Evolutionary conservation across 768 basidiomycete species (phyloP), one percentile per base, ranked within the genome.

Genomic region (Kwoniella botswanensis): DNA sequence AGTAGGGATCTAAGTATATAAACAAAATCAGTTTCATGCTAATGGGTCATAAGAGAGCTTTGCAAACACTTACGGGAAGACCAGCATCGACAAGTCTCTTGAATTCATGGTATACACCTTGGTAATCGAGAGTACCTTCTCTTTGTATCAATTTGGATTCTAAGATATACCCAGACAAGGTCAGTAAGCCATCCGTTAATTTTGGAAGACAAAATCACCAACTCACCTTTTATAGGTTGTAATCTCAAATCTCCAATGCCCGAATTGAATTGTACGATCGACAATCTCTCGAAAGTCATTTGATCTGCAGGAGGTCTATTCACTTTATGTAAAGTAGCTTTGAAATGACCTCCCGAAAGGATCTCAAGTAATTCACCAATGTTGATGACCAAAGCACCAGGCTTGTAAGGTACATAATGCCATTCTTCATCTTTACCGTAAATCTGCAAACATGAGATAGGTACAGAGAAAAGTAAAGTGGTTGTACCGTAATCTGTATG

Each of bases 21-120:
- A 35, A 7, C 35, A 35, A 4, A 35, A 35, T 35, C 6, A 35
- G 35, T 7, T 4, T 1, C 4, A 35, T 35, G 35, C 6, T 6
- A 7, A 35, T 35, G 6, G 35, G 35, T 7, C 3, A 35, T 35
- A 7, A 35, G 1, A 0, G 6, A 35, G 35, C 1, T 35, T 35
- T 35, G 35, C 35, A 35, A 6, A 35, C 35, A 73, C 76, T 46
- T 44, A 80, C 73, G 22, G 81, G 79, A 13, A 80, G 64, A 53
- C 81, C 81, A n/a, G 62, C 55, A 21, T 77, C 75, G 56, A 76
- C 72, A 43, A 80, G 56, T 24, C 52, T 13, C 64, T 79, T 79
- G 75, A 80, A 82, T 67, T 82, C 81, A 22, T 73, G 71, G 71
- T 79, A 82, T 2, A 76, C 77, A 65, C 81, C 81, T 65, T 82